Conservation (phyloP, 345 rosid species). For the Gossypium longicalyx region DNA sequence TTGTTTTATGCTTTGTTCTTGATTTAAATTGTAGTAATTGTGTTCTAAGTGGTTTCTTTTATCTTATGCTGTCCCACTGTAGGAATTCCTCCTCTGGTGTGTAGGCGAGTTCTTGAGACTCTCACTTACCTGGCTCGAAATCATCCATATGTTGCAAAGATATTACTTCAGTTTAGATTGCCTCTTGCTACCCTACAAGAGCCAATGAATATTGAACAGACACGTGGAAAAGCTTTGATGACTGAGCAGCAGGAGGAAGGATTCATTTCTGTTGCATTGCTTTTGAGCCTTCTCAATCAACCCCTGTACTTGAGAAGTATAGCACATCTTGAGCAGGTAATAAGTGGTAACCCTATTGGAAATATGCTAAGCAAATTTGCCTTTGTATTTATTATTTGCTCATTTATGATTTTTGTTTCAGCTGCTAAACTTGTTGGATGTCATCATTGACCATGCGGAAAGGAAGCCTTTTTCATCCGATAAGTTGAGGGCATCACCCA, state of each 20-base stretch:
- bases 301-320: conserved; percentile 90
- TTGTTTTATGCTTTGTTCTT: neutral
- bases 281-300: conserved; percentile 83
- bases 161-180: conserved; percentile 63
- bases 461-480: conserved; percentile 49
- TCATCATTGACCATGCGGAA: conserved; percentile 69
- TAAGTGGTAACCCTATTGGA: conserved; percentile 22
- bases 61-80: conserved; percentile 11
- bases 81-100: conserved; percentile 93
- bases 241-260: conserved; percentile 47
- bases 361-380: neutral
- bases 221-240: conserved; percentile 70
- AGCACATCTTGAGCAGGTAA: conserved; percentile 97
- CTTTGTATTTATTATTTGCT: conserved; percentile 11
- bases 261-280: conserved; percentile 60
- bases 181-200: conserved; percentile 42
- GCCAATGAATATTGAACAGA: conserved; percentile 33
- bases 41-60: neutral
- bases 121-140: conserved; percentile 80
- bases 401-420: conserved; percentile 29
- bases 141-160: conserved; percentile 76
- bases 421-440: conserved; percentile 89
- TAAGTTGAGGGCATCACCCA: conserved; percentile 38
- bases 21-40: neutral
- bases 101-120: conserved; percentile 86